Percentiles rank a stretch among this genome's conserved stretches.
Evolutionary conservation across 148 eudicot genomes (phyloP).

Genomic region (Arbutus unedo): DNA sequence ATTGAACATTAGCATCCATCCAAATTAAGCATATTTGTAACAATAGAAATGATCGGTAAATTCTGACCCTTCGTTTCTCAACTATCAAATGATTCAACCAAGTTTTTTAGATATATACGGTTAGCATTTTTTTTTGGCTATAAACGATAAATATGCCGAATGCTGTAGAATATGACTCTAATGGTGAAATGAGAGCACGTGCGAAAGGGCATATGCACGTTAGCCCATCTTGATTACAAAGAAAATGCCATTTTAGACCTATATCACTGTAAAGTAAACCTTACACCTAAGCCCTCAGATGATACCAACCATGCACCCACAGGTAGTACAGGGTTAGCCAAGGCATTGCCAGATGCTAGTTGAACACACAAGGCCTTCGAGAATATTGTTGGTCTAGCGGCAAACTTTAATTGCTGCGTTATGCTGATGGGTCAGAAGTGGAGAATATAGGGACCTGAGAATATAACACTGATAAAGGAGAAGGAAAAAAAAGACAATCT

Average conservation of each 20-base stretch:
- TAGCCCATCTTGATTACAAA: not conserved
- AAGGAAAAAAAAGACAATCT: not conserved
- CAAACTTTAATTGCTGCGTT: not conserved
- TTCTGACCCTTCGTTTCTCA: not conserved
- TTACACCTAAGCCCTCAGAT: not conserved
- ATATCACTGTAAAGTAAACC: not conserved
- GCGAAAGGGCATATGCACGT: too few relatives aligned
- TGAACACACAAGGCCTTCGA: not conserved
- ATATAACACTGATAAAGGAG: slow-evolving; percentile 3
- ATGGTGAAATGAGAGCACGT: too few relatives aligned
- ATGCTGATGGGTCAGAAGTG: slow-evolving; percentile 18
- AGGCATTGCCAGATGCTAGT: not conserved
- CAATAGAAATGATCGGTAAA: not conserved
- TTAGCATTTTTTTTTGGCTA: not conserved
- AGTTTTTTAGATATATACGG: not conserved
- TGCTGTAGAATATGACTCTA: not conserved
- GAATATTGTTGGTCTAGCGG: not conserved
- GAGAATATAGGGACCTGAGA: slow-evolving; percentile 22
- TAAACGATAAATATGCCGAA: not conserved
- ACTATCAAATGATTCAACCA: not conserved
- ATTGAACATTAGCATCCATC: too few relatives aligned
- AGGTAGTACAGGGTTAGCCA: not conserved
- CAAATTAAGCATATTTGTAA: not conserved
- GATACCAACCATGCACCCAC: not conserved
- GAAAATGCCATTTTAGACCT: not conserved